Base-by-base conservation (phyloP, 2,329 filamentous ascomycete species). In the Colletotrichum cuscutae region DNA sequence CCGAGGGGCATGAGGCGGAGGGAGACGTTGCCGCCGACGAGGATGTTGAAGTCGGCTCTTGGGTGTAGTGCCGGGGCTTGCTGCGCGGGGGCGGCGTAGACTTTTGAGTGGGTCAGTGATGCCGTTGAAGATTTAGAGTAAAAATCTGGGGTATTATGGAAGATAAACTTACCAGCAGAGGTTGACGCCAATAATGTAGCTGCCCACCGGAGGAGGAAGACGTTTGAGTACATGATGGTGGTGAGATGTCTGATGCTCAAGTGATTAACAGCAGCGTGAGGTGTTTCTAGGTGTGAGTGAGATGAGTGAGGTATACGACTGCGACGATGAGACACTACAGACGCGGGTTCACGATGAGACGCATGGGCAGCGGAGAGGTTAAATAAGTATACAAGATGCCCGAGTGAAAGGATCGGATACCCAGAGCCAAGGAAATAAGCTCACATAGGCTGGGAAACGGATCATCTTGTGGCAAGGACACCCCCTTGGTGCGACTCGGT, bases 1-100 rank as follows among this genome's bases (percentile, higher is more conserved):
- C 84, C 84, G 2, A 86, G 79, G 3, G 84, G 80, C 81, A 86
- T 84, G 75, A 85, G 80, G 56, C 84, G 83, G 9, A 86, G 79
- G n/a, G 79, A 72, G 6, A 78, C 75, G 59, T 77, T 80, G 70
- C 72, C 74, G 49, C 68, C 72, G 37, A 75, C 72, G 37, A 75
- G 65, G 42, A 65, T 46, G 12, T 53, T 58, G 65, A 75, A 68
- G 59, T 71, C 68, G 57, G 57, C 35, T 37, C 74, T 64, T 37
- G 63, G 19, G 22, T 64, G 57, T 53, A 74, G 54, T n/a, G 37
- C 35, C 24, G 65, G 57, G 64, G 58, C 3, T 5, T 65, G 37
- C 49, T 65, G 73, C 58, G 62, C 19, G 46, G 73, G 71, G 22
- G 69, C 74, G 58, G 74, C 74, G 64, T 65, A n/a, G 57, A 68